A percentile compares a stretch with the other conserved stretches of the same genome.
Evolutionary conservation across 768 basidiomycete genomes (phyloP).

Genomic region (Lenzites betulinus): DNA sequence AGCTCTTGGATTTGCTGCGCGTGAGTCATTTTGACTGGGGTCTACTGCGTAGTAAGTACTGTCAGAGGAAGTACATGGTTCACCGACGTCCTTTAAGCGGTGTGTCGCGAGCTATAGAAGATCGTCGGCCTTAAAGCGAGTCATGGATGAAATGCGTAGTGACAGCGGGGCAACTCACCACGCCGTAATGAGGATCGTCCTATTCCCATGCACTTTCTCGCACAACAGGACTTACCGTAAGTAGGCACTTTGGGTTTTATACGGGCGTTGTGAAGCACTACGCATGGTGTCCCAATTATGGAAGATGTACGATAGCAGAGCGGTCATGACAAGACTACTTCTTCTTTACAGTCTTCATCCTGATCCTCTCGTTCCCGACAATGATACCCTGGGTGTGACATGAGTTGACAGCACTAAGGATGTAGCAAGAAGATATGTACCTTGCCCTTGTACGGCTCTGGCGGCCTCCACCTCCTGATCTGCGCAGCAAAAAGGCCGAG

Average conservation of each 20-base stretch:
- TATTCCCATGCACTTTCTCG: not conserved
- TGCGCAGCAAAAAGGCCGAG: conserved; percentile 88
- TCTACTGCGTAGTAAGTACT: too few relatives aligned
- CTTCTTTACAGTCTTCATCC: conserved; percentile 92
- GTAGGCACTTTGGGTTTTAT: not conserved
- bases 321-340: conserved; percentile 56
- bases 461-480: conserved; percentile 80
- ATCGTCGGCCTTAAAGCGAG: not conserved
- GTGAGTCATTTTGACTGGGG: too few relatives aligned
- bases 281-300: not conserved
- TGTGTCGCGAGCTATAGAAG: not conserved
- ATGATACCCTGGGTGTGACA: conserved; percentile 74
- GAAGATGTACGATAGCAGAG: conserved; percentile 11
- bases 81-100: not conserved
- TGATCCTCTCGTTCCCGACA: conserved; percentile 88
- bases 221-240: not conserved
- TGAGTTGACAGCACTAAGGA: conserved; percentile 3
- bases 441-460: conserved; percentile 98
- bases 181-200: not conserved
- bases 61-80: not conserved
- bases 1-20: too few relatives aligned
- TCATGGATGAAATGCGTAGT: not conserved
- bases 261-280: not conserved
- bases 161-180: not conserved
- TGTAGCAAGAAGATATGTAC: conserved; percentile 46